Conservation (phyloP, 345 rosid genomes). For the Eucalyptus pumila region DNA sequence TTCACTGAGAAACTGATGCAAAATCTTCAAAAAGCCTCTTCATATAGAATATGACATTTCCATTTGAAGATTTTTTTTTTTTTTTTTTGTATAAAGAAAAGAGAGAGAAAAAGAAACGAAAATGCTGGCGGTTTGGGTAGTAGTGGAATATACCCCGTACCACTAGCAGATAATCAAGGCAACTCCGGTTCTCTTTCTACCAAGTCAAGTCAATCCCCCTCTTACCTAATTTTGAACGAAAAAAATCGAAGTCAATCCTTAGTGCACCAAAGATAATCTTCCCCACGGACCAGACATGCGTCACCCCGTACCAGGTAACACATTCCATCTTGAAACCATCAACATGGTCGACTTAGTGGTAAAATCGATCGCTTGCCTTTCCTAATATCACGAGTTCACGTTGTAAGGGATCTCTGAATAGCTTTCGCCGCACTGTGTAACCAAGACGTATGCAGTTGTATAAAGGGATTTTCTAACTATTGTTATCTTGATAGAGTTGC, state of each 20-base stretch:
- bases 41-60: not conserved
- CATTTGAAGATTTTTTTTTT: not conserved
- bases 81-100: not conserved
- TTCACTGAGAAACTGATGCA: not conserved
- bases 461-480: accelerated
- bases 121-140: not conserved
- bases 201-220: not conserved
- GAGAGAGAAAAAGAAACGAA: not conserved
- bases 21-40: not conserved
- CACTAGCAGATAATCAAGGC: not conserved
- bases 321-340: not conserved
- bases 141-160: not conserved
- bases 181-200: not conserved
- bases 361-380: not conserved
- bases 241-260: not conserved
- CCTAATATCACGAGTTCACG: not conserved
- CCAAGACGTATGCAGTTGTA: accelerated
- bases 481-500: accelerated
- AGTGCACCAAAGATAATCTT: not conserved
- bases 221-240: not conserved
- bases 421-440: not conserved
- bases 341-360: not conserved
- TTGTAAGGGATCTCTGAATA: not conserved
- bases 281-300: not conserved
- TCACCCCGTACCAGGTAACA: not conserved